Base-by-base conservation (phyloP, 2,329 filamentous ascomycete genomes). In the Fusarium pseudoanthophilum region DNA sequence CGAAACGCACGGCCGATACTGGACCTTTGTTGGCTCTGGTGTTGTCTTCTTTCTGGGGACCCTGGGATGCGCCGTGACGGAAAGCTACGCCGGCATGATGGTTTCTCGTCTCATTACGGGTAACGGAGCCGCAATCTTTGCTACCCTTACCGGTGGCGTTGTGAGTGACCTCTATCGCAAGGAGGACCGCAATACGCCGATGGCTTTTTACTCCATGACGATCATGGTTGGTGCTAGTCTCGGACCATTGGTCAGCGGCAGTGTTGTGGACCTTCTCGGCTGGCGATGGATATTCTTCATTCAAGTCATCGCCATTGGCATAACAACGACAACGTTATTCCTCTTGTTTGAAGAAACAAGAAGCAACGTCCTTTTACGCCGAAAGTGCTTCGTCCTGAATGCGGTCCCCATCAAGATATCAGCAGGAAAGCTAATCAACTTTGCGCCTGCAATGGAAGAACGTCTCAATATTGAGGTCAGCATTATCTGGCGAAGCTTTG, bases 211-310 rank as follows among this genome's bases (percentile, higher is more conserved):
- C 79, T 88, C 89, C 0, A 87, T 87, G 1, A 84, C 85, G 11
- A 90, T 90, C 1, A 82, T 93, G 9, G 85, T 89, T 20, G 91
- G 91, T 1, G 91, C 90, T 1, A 91, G 91, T 0, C 79, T 91
- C 2, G 91, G 91, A 0, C 91, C 91, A 2, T 67, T 92, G 11
- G 77, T 91, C 2, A 87, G 85, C 30, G 89, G 90, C 5, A 86
- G 87, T 55, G 86, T 93, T 34, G 88, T 89, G 0, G 84, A 90
- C 18, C 84, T 88, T 53, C 83, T 85, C 0, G 85, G 82, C 4
- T 92, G 90, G 89, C 83, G 90, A 34, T 93, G 91, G 91, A 87
- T 92, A 9, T 92, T 92, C 78, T 92, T 90, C 77, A 79, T 91
- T 3, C 91, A 93, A 71, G 84, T 89, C 21, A 92, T 93, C 30